Conservation (phyloP, 345 rosid species). For the Linum tenue region DNA sequence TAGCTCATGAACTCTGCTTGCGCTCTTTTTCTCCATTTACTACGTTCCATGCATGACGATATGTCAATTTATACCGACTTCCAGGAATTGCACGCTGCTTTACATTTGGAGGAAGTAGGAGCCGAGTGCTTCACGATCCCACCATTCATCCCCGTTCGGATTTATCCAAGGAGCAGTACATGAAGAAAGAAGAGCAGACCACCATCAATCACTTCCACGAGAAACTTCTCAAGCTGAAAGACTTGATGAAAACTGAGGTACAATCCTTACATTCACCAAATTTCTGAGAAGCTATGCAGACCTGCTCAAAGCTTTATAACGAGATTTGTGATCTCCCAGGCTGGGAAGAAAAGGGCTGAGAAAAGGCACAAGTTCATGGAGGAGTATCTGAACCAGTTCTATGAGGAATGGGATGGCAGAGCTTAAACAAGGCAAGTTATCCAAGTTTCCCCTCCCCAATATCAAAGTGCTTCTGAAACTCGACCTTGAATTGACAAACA, state of each 20-base stretch:
- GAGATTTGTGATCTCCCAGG: constrained; percentile 29
- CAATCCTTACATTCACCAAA: background rate
- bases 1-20: background rate
- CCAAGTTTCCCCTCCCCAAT: background rate
- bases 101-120: constrained; percentile 78
- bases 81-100: constrained; percentile 90
- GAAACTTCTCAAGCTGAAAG: constrained; percentile 80
- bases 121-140: constrained; percentile 70
- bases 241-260: constrained; percentile 75
- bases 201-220: constrained; percentile 73
- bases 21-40: background rate
- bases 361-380: constrained; percentile 71
- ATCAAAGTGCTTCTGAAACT: background rate
- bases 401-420: constrained; percentile 66
- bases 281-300: background rate
- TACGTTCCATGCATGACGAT: background rate
- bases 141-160: constrained; percentile 50
- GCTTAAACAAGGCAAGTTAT: constrained; percentile 27
- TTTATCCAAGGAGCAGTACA: constrained; percentile 63
- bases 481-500: too few relatives aligned
- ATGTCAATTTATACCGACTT: background rate
- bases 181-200: constrained; percentile 72
- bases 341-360: constrained; percentile 66
- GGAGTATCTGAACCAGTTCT: constrained; percentile 54
- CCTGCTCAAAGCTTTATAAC: background rate